Base-by-base conservation (phyloP, 1,284 basidiomycete genomes). In the Sporisorium iseilematis-ciliati region DNA sequence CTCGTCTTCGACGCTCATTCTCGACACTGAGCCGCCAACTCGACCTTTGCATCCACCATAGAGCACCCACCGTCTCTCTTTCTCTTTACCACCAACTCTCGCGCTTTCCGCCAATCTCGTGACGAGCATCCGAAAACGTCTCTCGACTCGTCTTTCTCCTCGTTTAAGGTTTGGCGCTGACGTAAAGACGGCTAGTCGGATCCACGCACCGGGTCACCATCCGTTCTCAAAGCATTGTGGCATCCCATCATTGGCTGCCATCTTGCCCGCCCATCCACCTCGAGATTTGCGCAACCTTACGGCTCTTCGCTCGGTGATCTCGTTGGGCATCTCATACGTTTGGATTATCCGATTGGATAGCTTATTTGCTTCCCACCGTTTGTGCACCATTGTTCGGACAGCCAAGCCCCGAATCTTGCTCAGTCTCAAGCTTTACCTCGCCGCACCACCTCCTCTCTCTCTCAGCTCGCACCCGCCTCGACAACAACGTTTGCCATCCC, bases 391-490 rank as follows among this genome's bases (percentile, higher is more conserved):
- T 16, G 18, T n/a, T 31, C 52, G 50, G 50, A 35, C 31, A 23
- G 53, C 38, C 42, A 52, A 53, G 53, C 16, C 57, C 65, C 25
- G 16, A 20, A 50, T 42, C 51, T 58, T 55, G 65, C 65, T 68
- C 51, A 58, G 31, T 55, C 55, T 68, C 65, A 62, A 62, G 59
- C 10, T 62, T 68, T 23, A 31, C n/a, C 60, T 53, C 46, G n/a
- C 23, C 31, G 12, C 48, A 18, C n/a, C 46, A 49, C 10, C 26
- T 48, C 29, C 33, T 20, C 14, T 33, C 45, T 46, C 21, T 35
- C 53, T 29, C 25, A 42, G n/a, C 16, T 18, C 21, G 7, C 50
- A 21, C 26, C 35, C 11, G 38, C 42, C 20, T 43, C 25, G 5
- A 26, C 2, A 45, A 45, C 54, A 45, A 26, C 41, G 53, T 26